Base-by-base conservation (phyloP, 495 filamentous ascomycete genomes). In the Podospora pseudopauciseta region DNA sequence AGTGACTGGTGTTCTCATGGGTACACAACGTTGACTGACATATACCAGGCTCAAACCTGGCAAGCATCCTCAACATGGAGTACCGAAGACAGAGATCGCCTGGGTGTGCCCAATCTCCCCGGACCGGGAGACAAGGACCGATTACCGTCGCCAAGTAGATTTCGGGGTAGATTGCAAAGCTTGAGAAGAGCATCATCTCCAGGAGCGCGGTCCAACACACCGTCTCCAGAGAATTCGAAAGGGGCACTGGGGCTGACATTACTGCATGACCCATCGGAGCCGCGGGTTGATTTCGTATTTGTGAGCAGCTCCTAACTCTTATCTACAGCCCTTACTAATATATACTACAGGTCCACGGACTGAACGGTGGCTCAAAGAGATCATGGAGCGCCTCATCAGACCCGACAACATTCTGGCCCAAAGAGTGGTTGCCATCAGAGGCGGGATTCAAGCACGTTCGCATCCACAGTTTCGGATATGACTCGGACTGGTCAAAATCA, bases 401-500 rank as follows among this genome's bases (percentile, higher is more conserved):
- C 53, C 74, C 72, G 5, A 39, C 32, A 23, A 63, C 30, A 44
- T 75, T 67, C 66, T 78, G 76, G 76, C 75, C 76, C 5, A 49
- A 63, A 15, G 73, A 77, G 32, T 78, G 76, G 76, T 68, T 78
- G 5, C 74, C 76, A 18, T 65, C 64, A 13, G 75, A 78, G n/a
- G 63, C 71, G 4, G 75, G 26, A 4, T 75, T 78, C 63, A 63
- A 65, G 64, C 53, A 70, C 61, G 75, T 69, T 2, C 67, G 75
- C 7, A 72, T 78, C 20, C 73, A 75, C 59, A 74, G 56, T 18
- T 78, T 68, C 53, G 76, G 76, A n/a, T 78, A 77, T 60, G 59
- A 70, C 60, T 71, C 73, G 3, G 69, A 77, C 55, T 77, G 68
- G 65, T 44, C 55, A 2, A 67, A 67, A 5, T 57, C 39, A 6